A percentile compares a stretch with the other conserved stretches of the same genome.
phyloP scores from a whole-genome alignment of 2,329 filamentous ascomycete species.

The Cylindrodendrum hubeiense region DNA sequence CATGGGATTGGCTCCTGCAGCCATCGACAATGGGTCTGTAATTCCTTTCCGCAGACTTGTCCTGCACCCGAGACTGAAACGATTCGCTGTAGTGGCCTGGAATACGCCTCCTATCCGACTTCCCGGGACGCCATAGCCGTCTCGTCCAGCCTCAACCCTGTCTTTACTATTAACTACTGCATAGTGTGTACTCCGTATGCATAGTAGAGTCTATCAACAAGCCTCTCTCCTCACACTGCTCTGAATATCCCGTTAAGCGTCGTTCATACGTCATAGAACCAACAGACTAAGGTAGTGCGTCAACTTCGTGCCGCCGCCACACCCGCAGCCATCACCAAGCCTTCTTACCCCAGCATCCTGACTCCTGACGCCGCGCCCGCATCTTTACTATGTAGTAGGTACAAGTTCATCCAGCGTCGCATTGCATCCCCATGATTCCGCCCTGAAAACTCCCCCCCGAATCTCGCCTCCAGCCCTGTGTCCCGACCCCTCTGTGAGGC shows the following conservation, averaged over 20 bases:
- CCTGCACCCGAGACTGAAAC: neutral
- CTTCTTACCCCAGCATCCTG: neutral
- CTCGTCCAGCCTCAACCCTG: neutral
- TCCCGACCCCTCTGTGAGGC: too few species aligned
- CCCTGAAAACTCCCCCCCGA: neutral
- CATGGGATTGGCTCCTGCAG: neutral
- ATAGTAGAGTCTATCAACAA: neutral
- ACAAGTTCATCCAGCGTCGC: neutral
- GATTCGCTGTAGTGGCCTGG: neutral
- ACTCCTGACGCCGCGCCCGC: conserved; percentile 2
- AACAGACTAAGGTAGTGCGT: neutral
- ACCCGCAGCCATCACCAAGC: conserved; percentile 10
- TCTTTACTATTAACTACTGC: neutral
- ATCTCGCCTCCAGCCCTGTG: neutral
- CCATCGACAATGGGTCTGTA: neutral
- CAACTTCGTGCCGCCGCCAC: conserved; percentile 7
- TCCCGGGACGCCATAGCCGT: neutral
- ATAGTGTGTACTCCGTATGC: neutral
- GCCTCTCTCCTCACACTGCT: neutral
- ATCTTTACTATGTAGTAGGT: neutral
- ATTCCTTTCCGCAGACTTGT: neutral
- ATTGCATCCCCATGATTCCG: neutral
- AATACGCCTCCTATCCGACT: neutral
- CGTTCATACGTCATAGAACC: neutral
- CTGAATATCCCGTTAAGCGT: neutral